Evolutionary conservation across 257 asterid species (phyloP).

Genomic region (Agastache rugosa): DNA sequence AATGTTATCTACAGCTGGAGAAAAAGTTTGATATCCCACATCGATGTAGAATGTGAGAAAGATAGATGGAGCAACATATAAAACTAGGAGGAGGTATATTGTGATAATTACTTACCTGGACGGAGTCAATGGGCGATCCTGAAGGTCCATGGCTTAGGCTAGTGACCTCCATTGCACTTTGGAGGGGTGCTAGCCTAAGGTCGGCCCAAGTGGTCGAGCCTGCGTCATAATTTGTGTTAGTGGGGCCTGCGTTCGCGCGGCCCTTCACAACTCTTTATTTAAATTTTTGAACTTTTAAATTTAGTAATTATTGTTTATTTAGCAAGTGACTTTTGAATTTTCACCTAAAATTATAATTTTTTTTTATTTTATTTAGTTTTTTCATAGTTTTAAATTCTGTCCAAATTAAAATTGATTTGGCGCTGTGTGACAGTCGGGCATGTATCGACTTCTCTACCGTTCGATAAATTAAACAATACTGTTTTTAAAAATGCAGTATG

Average conservation of each 20-base stretch:
- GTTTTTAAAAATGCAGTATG: no score
- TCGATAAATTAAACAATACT: no score
- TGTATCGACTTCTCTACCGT: no score
- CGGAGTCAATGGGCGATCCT: conserved; percentile 44
- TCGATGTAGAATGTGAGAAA: background rate
- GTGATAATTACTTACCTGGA: conserved; percentile 45
- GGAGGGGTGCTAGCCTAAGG: conserved; percentile 42
- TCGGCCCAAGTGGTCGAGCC: conserved; percentile 47
- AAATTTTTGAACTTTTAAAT: no score
- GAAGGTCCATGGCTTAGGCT: conserved; percentile 45
- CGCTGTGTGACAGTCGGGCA: no score
- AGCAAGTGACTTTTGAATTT: no score
- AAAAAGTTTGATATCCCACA: background rate
- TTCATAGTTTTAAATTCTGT: no score
- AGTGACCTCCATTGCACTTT: conserved; percentile 43
- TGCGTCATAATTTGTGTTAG: conserved; percentile 30
- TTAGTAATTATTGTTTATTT: no score
- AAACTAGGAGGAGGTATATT: background rate
- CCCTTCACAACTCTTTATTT: background rate
- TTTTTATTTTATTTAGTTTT: no score
- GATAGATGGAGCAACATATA: background rate
- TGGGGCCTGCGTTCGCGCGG: conserved; percentile 34
- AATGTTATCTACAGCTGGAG: no score
- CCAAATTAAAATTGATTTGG: no score
- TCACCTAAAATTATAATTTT: no score